These are phyloP conservation scores for Daphne laureola DNA, from an alignment of 441 rosid genomes.

Conservation along the genomic window DNA sequence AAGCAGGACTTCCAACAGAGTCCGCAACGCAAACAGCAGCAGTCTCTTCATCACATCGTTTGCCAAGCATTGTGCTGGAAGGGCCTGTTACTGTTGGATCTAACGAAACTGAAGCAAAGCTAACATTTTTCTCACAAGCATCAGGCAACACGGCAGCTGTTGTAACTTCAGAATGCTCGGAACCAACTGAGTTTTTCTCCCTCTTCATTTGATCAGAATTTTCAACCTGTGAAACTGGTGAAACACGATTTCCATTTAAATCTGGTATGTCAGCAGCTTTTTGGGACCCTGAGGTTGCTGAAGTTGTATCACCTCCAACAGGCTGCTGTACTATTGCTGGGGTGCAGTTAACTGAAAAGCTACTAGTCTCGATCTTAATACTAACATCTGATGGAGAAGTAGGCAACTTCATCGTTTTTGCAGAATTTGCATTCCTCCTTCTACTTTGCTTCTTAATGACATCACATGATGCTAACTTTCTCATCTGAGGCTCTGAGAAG, in stretches of 20 bases:
- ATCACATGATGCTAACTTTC: slow-evolving; percentile 11
- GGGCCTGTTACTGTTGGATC: slow-evolving; percentile 42
- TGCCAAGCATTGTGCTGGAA: slow-evolving; percentile 19
- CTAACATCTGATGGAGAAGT: slow-evolving; percentile 36
- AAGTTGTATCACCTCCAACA: slow-evolving; percentile 14
- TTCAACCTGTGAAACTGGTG: slow-evolving; percentile 16
- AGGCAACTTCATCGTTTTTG: slow-evolving; percentile 24
- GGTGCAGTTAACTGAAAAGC: slow-evolving; percentile 18
- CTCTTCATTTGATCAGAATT: slow-evolving; percentile 23
- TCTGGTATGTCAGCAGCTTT: slow-evolving; percentile 42
- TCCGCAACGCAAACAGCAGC: slow-evolving; percentile 20
- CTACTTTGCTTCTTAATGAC: slow-evolving; percentile 29
- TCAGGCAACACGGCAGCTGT: slow-evolving; percentile 9
- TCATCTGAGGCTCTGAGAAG: slow-evolving; percentile 4
- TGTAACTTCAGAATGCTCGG: slow-evolving; percentile 14
- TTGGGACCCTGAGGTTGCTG: slow-evolving; percentile 15
- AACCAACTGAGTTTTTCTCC: slow-evolving; percentile 22
- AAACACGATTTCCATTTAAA: slow-evolving; percentile 40
- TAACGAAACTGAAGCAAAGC: slow-evolving; percentile 19
- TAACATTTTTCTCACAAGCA: slow-evolving; percentile 17
- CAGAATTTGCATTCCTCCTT: slow-evolving; percentile 24
- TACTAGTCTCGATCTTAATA: slow-evolving; percentile 20
- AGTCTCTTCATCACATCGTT: slow-evolving; percentile 17
- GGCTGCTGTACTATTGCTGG: slow-evolving; percentile 21
- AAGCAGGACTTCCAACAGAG: slow-evolving; percentile 20